Evolutionary conservation across 208 protist genomes (phyloP), one percentile per base, ranked within the genome.

Genomic region (Crithidia fasciculata): DNA sequence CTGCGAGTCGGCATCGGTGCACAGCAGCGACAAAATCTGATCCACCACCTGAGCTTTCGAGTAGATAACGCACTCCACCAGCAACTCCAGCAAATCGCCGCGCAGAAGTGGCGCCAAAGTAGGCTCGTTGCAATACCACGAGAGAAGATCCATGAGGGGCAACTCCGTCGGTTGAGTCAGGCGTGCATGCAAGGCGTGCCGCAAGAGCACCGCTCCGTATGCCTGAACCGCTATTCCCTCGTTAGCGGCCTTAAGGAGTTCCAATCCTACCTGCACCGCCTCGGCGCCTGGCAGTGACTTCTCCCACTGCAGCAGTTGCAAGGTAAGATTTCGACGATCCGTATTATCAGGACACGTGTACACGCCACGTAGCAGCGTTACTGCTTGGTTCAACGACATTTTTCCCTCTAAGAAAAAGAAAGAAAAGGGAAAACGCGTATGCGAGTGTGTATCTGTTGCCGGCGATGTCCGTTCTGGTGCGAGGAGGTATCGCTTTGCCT

Each of bases 201-300:
- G 76, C 13, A 96, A 74, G 8, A 96, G 62, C 18, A 96, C 89
- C 4, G 89, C 89, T 8, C 92, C 92, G 52, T 95, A 96, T 10
- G 89, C 85, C 69, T 95, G 92, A 5, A 93, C 81, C 10, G 85
- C 87, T 36, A 76, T 57, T 12, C 85, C 83, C 16, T 85, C 73
- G 45, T 69, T 69, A 7, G 76, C 64, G 8, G 78, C 57, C 59
- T 86, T 76, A 36, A 96, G 74, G 41, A 96, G 78, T 2, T 68
- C 83, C 2, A 94, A 18, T 28, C 92, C 92, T 44, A 89, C 72
- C n/a, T 73, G 69, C 13, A 78, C 47, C 2, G 79, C 65, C 37
- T 88, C 69, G 4, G 76, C 65, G 3, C 50, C 64, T 57, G 47
- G 60, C 71, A 96, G 69, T 39, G 55, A 18, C n/a, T 84, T 86